Base-by-base conservation (phyloP, 208 protist species). In the Wallacemonas rigidus region DNA sequence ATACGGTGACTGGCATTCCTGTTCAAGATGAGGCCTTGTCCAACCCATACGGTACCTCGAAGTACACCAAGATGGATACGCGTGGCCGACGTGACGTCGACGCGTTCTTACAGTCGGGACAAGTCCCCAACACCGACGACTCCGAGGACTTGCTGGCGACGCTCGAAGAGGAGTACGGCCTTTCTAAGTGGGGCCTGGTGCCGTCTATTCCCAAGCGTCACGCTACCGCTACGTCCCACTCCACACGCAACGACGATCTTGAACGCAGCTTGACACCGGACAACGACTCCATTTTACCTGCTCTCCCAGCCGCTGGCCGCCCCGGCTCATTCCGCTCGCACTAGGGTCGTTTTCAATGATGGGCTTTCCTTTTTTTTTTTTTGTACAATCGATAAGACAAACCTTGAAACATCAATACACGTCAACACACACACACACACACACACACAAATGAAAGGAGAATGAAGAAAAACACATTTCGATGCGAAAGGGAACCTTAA, bases 101-200 rank as follows among this genome's bases (percentile, higher is more conserved):
- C 54, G 17, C 62, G 9, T 79, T 79, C 41, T 63, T 79, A 5
- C 54, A 71, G 7, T 70, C 48, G 3, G 69, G 75, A 17, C 63
- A 72, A 26, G 55, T 79, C 9, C 43, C 68, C 53, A 51, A 39
- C 40, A 60, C 69, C 2, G 54, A 55, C 38, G n/a, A 35, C 7
- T 6, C 17, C 4, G 48, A 54, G 64, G 44, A 71, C 39, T 57
- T 71, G 3, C 53, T 58, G n/a, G 67, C 15, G 44, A 58, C 2
- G 51, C 51, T 61, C 4, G 67, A 57, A 12, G 8, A 12, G 44
- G 67, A 57, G 11, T 71, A 65, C 43, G 60, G 67, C 48, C 67
- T 57, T 12, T 40, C 26, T 8, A 38, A 44, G 39, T 69, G 48
- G 44, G 64, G 48, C 15, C 48, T 48, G 11, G 15, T 53, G 14